Conservation (phyloP, 1,139 yeast species). For the Lizanozyma gosingica region DNA sequence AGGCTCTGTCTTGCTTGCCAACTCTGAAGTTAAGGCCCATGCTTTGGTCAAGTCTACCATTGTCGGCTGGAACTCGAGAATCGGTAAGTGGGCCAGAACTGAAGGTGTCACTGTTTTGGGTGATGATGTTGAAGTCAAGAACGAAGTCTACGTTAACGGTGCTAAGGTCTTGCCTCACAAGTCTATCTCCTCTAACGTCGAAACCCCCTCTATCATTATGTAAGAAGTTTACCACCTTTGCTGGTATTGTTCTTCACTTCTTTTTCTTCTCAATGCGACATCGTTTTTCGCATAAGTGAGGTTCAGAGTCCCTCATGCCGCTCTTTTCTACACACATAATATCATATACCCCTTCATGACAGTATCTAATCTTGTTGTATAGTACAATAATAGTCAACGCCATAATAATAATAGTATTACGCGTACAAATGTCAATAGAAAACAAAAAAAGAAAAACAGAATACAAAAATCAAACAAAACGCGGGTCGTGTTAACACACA, state of each 20-base stretch:
- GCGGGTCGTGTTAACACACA: too few relatives aligned
- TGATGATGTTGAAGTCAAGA: conserved; percentile 97
- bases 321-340: too few relatives aligned
- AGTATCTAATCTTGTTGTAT: too few relatives aligned
- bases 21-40: conserved; percentile 91
- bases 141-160: conserved; percentile 97
- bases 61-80: conserved; percentile 98
- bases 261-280: too few relatives aligned
- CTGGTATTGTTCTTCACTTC: conserved; percentile 3
- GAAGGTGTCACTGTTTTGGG: conserved; percentile 98
- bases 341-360: too few relatives aligned
- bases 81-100: conserved; percentile 98
- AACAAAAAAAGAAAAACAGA: too few relatives aligned
- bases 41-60: conserved; percentile 97
- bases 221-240: conserved; percentile 19
- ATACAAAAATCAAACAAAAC: too few relatives aligned
- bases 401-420: too few relatives aligned
- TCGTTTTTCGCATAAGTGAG: too few relatives aligned
- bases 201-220: conserved; percentile 97
- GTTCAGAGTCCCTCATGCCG: not conserved
- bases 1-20: conserved; percentile 86
- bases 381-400: too few relatives aligned
- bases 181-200: conserved; percentile 92
- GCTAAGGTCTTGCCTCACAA: conserved; percentile 99
- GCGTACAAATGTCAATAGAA: too few relatives aligned